These are phyloP conservation scores for Eimeria necatrix DNA, from an alignment of 169 alveolate genomes.

Conservation along the genomic window DNA sequence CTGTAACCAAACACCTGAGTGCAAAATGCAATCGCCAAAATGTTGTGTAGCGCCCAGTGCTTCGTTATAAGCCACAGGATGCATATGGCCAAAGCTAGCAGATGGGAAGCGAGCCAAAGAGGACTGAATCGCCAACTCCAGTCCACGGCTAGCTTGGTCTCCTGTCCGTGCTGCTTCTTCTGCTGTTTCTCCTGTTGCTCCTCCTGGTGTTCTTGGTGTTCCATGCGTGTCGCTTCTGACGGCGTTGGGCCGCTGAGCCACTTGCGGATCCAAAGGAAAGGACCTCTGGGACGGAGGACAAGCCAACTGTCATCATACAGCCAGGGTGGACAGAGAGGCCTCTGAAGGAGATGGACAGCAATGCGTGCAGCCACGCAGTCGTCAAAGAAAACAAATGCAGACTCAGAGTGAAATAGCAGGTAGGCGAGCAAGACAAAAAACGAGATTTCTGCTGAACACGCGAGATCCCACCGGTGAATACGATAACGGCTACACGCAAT, in stretches of 20 bases:
- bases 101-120: conserved; percentile 44
- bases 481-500: neutral
- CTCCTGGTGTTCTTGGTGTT: conserved; percentile 32
- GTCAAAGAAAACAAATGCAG: neutral
- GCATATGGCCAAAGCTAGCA: conserved; percentile 80
- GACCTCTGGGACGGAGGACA: conserved; percentile 46
- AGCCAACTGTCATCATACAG: conserved; percentile 10
- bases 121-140: conserved; percentile 43
- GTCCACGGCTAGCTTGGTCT: neutral
- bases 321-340: conserved; percentile 21
- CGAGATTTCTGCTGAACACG: too few relatives aligned
- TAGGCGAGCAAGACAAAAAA: neutral
- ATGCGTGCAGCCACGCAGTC: neutral
- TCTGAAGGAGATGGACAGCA: neutral
- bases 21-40: conserved; percentile 93
- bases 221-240: neutral
- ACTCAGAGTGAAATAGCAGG: neutral
- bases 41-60: conserved; percentile 93
- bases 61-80: conserved; percentile 87
- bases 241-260: conserved; percentile 3
- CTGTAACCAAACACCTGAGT: conserved; percentile 78
- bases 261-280: neutral
- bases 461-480: too few relatives aligned
- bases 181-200: conserved; percentile 5
- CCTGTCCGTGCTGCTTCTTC: neutral